These are phyloP conservation scores for Lathyrus aphaca DNA, from an alignment of 306 rosid genomes.

Conservation along the genomic window DNA sequence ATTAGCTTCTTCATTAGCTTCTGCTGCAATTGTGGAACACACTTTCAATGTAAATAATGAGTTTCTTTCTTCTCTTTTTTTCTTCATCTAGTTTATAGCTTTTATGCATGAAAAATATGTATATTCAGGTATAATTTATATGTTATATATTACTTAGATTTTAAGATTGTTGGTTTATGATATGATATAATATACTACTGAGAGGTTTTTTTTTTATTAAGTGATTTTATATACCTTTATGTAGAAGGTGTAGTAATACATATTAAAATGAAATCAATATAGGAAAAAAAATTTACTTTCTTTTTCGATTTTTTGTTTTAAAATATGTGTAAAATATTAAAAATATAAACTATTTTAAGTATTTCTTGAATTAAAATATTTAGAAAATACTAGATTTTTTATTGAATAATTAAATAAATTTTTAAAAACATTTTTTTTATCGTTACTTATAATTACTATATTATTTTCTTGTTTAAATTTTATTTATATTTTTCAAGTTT, in stretches of 20 bases:
- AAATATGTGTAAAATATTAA: background rate
- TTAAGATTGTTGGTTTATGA: too few relatives aligned
- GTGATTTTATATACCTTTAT: background rate
- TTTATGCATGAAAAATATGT: too few relatives aligned
- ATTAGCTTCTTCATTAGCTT: slow-evolving; percentile 35
- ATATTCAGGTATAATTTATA: too few relatives aligned
- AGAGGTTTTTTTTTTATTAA: background rate
- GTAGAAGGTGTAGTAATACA: background rate
- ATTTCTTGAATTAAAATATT: background rate
- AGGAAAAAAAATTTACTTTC: background rate
- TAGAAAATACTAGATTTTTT: too few relatives aligned
- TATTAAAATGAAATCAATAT: too few relatives aligned
- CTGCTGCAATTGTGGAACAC: slow-evolving; percentile 41
- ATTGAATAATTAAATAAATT: too few relatives aligned
- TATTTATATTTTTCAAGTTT: background rate
- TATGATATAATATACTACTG: too few relatives aligned
- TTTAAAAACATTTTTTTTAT: too few relatives aligned
- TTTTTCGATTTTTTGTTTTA: background rate
- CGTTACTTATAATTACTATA: background rate
- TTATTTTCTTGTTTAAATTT: background rate
- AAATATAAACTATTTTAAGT: background rate
- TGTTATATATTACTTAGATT: too few relatives aligned
- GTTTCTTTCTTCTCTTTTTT: background rate
- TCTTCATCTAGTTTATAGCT: background rate
- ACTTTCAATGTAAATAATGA: slow-evolving; percentile 48